Evolutionary conservation across 148 eudicot species (phyloP), one percentile per base, ranked within the genome.

Genomic region (Rhododendron molle): DNA sequence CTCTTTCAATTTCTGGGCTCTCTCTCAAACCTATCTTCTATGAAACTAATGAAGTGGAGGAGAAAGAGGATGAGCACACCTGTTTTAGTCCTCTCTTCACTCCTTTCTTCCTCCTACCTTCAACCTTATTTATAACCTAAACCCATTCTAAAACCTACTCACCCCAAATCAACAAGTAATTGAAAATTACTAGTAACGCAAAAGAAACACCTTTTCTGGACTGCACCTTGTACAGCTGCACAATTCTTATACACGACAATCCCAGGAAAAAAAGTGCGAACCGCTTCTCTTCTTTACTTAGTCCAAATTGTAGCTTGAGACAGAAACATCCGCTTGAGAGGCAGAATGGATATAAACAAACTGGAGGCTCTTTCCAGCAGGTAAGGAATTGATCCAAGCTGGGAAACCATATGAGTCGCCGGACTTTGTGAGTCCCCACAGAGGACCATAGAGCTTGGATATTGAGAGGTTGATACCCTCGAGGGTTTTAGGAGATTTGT

Each of bases 11-110:
- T 34, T 71, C 83, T 83, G 60, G 60, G 16, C 23, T 81, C 72
- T 79, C 43, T 62, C 86, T 86, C 85, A 52, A 58, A 44, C 49
- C 81, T 85, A 82, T 86, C 49, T 74, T 83, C 54, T 78, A 85
- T 82, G 83, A 82, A 90, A 91, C 89, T 86, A 87, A 89, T 86
- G 90, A 89, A 93, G 81, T 76, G 93, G 87, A 86, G 89, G 88
- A 89, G 96, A 95, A 94, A 91, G 96, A 95, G 98, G 99, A 96
- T 96, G 99, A 96, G 99, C 99, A 91, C 98, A 82, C 89, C 81
- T 54, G 38, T 89, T 83, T 87, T 58, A 83, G 81, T 86, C 86
- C 90, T 95, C 99, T 93, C 98, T 88, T 95, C 98, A 83, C 99
- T 92, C 98, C 96, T 95, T 95, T 93, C 96, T 67, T 87, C 90